Percentiles rank a stretch among this genome's conserved stretches.
phyloP scores from a whole-genome alignment of 1,139 yeast species.

The Hyphopichia wangnamkhiaoensis region DNA sequence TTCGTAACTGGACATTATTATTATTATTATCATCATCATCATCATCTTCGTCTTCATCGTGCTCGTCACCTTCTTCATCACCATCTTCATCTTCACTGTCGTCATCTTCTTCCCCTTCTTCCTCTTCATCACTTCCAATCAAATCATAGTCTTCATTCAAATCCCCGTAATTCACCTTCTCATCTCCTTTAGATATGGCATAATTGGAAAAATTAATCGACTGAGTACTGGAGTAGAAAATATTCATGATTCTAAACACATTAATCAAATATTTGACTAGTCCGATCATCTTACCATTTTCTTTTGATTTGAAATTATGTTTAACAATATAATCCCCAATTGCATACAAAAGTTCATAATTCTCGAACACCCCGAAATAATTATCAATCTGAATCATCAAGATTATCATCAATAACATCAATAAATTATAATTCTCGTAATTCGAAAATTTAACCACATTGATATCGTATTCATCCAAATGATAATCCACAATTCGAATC shows the following conservation, averaged over 20 bases:
- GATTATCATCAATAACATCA: conserved; percentile 31
- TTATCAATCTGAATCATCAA: conserved; percentile 42
- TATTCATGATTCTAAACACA: conserved; percentile 29
- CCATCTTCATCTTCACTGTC: conserved; percentile 13
- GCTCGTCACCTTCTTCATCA: conserved; percentile 6
- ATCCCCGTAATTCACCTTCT: conserved; percentile 33
- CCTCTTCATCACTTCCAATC: conserved; percentile 15
- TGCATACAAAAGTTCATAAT: conserved; percentile 43
- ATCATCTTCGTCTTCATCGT: not conserved
- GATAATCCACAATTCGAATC: conserved; percentile 37
- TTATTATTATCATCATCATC: conserved; percentile 9
- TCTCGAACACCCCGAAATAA: conserved; percentile 42
- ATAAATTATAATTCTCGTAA: conserved; percentile 15
- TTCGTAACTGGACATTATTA: too few species aligned
- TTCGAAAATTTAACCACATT: conserved; percentile 18
- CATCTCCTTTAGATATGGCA: conserved; percentile 33
- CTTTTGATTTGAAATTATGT: conserved; percentile 17
- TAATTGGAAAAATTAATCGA: conserved; percentile 41
- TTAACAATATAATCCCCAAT: conserved; percentile 41
- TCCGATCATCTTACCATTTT: conserved; percentile 7
- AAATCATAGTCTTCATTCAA: conserved; percentile 38
- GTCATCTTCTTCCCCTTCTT: conserved; percentile 17
- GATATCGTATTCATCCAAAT: conserved; percentile 45
- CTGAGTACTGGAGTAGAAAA: conserved; percentile 43
- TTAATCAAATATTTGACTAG: conserved; percentile 25